phyloP scores from a whole-genome alignment of 2,329 filamentous ascomycete genomes.

The Trichoderma koningii region DNA sequence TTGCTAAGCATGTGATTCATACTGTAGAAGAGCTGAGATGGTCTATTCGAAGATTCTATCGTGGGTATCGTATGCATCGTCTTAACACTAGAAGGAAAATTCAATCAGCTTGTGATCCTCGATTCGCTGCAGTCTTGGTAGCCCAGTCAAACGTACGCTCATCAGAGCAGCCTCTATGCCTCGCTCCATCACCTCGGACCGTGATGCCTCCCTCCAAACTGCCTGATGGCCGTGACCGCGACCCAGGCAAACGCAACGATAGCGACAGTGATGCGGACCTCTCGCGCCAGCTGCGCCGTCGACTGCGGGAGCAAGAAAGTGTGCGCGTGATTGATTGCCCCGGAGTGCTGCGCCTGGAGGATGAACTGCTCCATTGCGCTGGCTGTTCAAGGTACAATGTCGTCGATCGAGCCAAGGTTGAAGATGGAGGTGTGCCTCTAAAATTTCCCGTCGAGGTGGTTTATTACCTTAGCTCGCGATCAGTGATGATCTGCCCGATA shows the following conservation, averaged over 20 bases:
- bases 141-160: not conserved
- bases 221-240: conserved; percentile 29
- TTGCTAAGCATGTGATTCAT: too few relatives aligned
- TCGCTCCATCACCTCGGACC: not conserved
- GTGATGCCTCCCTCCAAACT: conserved; percentile 15
- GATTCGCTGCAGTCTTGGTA: not conserved
- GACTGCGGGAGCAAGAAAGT: conserved; percentile 28
- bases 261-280: conserved; percentile 31
- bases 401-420: not conserved
- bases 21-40: not conserved
- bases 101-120: not conserved
- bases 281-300: conserved; percentile 28
- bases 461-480: not conserved
- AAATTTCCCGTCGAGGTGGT: not conserved
- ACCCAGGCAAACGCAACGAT: conserved; percentile 32
- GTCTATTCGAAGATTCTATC: not conserved
- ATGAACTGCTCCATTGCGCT: conserved; percentile 32
- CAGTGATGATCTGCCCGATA: conserved; percentile 14
- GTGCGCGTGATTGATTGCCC: conserved; percentile 30
- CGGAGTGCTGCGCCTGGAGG: conserved; percentile 31
- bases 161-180: not conserved
- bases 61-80: conserved; percentile 1
- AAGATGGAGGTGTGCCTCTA: not conserved
- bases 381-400: not conserved
- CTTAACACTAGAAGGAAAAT: not conserved